Conservation (phyloP, 345 rosid genomes). For the Citrus hindsii region DNA sequence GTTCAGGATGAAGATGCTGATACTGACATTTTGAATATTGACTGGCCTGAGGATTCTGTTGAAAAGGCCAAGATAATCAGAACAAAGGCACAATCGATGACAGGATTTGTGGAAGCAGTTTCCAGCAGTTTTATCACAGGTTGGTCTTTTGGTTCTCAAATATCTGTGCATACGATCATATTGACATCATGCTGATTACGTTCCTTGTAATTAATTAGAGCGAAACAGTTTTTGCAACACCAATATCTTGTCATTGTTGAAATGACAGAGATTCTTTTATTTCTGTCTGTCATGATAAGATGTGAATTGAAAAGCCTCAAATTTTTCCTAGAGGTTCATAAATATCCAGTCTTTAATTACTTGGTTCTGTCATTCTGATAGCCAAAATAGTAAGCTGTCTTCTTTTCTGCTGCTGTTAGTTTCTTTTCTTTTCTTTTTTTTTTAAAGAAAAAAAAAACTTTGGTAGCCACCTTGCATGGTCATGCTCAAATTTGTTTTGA, state of each 20-base stretch:
- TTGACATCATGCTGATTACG: background rate
- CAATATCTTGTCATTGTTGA: background rate
- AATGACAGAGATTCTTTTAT: background rate
- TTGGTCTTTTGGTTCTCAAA: conserved; percentile 21
- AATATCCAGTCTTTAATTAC: background rate
- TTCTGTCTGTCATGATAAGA: background rate
- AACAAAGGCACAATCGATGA: conserved; percentile 65
- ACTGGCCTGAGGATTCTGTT: conserved; percentile 90
- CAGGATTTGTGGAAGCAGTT: conserved; percentile 68
- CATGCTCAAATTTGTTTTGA: background rate
- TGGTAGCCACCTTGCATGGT: background rate
- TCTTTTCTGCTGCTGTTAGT: background rate
- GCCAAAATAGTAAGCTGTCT: background rate
- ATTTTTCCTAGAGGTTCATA: background rate
- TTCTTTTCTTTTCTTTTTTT: background rate
- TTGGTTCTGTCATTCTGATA: background rate
- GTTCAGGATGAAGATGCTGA: conserved; percentile 62
- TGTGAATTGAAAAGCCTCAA: background rate
- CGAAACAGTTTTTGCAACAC: background rate
- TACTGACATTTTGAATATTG: conserved; percentile 42
- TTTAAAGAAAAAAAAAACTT: too few species aligned
- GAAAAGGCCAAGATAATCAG: conserved; percentile 84
- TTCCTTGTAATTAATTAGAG: background rate
- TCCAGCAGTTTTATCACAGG: conserved; percentile 89
- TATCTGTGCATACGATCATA: background rate